Evolutionary conservation across 306 rosid species (phyloP).

Genomic region (Trifolium repens): DNA sequence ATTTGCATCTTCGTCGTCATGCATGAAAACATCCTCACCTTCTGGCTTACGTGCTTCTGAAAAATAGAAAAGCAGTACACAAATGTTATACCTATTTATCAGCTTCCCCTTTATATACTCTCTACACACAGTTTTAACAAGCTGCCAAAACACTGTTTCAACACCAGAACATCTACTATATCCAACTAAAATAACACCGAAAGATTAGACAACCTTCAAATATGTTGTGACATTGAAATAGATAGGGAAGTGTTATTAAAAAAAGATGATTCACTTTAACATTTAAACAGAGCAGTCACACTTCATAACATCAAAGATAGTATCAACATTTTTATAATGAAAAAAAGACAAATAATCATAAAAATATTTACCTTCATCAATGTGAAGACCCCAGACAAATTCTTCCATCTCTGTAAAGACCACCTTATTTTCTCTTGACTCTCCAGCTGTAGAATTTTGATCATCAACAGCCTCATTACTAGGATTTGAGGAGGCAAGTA

Average conservation of each 20-base stretch:
- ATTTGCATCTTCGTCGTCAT: constrained; percentile 70
- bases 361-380: constrained; percentile 75
- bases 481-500: constrained; percentile 64
- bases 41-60: constrained; percentile 89
- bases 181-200: constrained; percentile 25
- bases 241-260: background rate
- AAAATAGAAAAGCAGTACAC: constrained; percentile 42
- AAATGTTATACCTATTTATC: constrained; percentile 21
- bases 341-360: constrained; percentile 10
- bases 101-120: constrained; percentile 14
- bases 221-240: constrained; percentile 10
- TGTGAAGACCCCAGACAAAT: constrained; percentile 94
- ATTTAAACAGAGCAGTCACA: constrained; percentile 27
- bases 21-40: constrained; percentile 86
- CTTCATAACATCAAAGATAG: constrained; percentile 15
- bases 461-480: constrained; percentile 59
- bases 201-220: constrained; percentile 16
- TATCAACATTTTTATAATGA: constrained; percentile 3
- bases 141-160: constrained; percentile 20
- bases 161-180: constrained; percentile 24
- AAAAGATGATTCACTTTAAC: constrained; percentile 7
- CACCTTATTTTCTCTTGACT: constrained; percentile 78
- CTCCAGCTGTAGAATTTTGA: constrained; percentile 57
- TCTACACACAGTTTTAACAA: constrained; percentile 14
- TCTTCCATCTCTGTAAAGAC: constrained; percentile 98